A percentile compares a stretch with the other conserved stretches of the same genome.
These are phyloP conservation scores for Stereum hirsutum DNA, from an alignment of 1,284 basidiomycete species.

Conservation along the genomic window DNA sequence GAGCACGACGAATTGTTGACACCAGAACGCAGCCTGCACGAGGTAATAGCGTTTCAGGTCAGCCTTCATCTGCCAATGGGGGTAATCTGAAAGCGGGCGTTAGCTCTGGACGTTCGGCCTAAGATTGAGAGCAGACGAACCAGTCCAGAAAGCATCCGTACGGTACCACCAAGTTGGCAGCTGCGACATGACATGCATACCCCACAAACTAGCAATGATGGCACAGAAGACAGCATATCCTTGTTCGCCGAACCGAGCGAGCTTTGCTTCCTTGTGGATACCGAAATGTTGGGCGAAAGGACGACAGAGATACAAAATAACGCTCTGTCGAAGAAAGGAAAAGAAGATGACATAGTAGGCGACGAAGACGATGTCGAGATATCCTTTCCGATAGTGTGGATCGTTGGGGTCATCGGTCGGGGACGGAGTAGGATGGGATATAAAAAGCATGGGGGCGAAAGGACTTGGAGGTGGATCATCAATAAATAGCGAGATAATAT, in stretches of 20 bases:
- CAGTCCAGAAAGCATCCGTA: constrained; percentile 78
- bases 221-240: constrained; percentile 85
- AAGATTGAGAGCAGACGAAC: constrained; percentile 23
- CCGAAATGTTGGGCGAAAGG: constrained; percentile 70
- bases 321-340: constrained; percentile 80
- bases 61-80: constrained; percentile 82
- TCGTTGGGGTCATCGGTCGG: constrained; percentile 35
- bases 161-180: constrained; percentile 89
- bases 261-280: constrained; percentile 57
- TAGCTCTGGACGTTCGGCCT: no score
- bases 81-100: constrained; percentile 51
- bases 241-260: constrained; percentile 86
- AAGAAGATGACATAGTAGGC: constrained; percentile 87
- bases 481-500: constrained; percentile 38
- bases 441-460: constrained; percentile 66
- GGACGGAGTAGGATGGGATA: constrained; percentile 59
- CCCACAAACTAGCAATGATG: constrained; percentile 59
- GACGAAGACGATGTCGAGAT: constrained; percentile 76
- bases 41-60: constrained; percentile 91
- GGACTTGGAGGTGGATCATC: constrained; percentile 57
- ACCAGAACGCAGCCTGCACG: constrained; percentile 87
- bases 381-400: constrained; percentile 70
- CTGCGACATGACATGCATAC: constrained; percentile 77
- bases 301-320: constrained; percentile 62
- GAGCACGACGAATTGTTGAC: constrained; percentile 87